Evolutionary conservation across 495 filamentous ascomycete species (phyloP).

Genomic region (Podospora pseudopauciseta): DNA sequence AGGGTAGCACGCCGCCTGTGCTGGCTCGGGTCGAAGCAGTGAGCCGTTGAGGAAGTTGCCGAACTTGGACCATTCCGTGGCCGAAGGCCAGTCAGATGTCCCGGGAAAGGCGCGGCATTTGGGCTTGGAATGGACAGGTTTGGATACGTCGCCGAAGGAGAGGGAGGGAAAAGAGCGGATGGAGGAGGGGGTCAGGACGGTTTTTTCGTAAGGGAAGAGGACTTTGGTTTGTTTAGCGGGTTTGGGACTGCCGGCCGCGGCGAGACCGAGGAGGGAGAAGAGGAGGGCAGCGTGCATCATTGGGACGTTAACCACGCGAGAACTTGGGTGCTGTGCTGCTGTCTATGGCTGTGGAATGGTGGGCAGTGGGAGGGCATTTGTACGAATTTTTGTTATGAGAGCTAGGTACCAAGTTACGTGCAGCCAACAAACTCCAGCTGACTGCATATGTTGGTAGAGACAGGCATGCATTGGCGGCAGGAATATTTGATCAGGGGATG

Average conservation of each 20-base stretch:
- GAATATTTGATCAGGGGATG: no score
- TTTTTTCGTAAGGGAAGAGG: background rate
- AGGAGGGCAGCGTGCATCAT: background rate
- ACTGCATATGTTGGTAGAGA: background rate
- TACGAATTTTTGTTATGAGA: background rate
- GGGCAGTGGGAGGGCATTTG: background rate
- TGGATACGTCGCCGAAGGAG: background rate
- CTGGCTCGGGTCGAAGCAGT: slow-evolving; percentile 36
- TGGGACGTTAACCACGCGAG: background rate
- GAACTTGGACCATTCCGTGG: slow-evolving; percentile 4
- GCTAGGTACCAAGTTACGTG: no score
- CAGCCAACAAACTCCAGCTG: background rate
- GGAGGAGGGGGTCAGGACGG: background rate
- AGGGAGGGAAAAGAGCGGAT: background rate
- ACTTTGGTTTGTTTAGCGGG: background rate
- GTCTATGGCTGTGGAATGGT: background rate
- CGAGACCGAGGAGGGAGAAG: background rate
- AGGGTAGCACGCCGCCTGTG: slow-evolving; percentile 52
- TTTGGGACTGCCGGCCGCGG: background rate
- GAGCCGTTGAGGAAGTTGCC: slow-evolving; percentile 1
- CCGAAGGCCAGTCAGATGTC: slow-evolving; percentile 3
- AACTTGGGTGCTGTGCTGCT: background rate
- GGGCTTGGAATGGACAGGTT: background rate
- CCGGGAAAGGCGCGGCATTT: slow-evolving; percentile 13
- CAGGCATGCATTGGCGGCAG: background rate